Conservation (phyloP, 23 red algal genomes). For the Gracilariopsis chorda region DNA sequence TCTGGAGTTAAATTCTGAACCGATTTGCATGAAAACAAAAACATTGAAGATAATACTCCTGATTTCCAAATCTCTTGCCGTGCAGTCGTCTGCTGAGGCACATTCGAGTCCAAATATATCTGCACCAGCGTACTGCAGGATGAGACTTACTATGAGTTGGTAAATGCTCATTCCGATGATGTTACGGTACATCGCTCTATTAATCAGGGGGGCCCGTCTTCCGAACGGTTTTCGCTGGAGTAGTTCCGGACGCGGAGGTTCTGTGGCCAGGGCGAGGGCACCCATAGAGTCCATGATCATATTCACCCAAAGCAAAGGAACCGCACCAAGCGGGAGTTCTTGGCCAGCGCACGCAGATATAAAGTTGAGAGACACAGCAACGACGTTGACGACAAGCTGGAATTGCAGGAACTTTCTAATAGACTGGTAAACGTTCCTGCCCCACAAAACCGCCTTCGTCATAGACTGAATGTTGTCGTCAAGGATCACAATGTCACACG, state of each 20-base stretch:
- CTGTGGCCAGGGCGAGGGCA: constrained; percentile 93
- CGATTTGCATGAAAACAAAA: constrained; percentile 95
- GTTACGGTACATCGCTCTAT: constrained; percentile 89
- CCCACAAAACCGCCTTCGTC: constrained; percentile 94
- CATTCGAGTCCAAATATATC: constrained; percentile 73
- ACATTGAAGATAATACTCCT: constrained; percentile 88
- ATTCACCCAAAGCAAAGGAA: constrained; percentile 96
- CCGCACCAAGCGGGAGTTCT: constrained; percentile 70
- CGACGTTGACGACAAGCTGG: constrained; percentile 92
- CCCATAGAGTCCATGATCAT: constrained; percentile 99
- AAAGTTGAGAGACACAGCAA: constrained; percentile 87
- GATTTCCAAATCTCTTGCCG: constrained; percentile 47
- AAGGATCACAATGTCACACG: constrained; percentile 88
- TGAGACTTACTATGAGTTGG: constrained; percentile 75
- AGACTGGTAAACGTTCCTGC: constrained; percentile 78
- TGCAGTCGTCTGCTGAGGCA: constrained; percentile 13
- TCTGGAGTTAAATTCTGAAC: constrained; percentile 78
- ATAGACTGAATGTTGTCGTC: constrained; percentile 91
- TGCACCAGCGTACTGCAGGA: constrained; percentile 69
- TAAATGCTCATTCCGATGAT: constrained; percentile 76
- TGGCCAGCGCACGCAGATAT: constrained; percentile 82
- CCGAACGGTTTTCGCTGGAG: constrained; percentile 82
- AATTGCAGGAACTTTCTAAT: constrained; percentile 96
- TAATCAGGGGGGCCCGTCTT: constrained; percentile 83
- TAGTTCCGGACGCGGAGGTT: constrained; percentile 74